Conservation (phyloP, 495 filamentous ascomycete genomes). For the Lasiosphaeriaceae sp. region DNA sequence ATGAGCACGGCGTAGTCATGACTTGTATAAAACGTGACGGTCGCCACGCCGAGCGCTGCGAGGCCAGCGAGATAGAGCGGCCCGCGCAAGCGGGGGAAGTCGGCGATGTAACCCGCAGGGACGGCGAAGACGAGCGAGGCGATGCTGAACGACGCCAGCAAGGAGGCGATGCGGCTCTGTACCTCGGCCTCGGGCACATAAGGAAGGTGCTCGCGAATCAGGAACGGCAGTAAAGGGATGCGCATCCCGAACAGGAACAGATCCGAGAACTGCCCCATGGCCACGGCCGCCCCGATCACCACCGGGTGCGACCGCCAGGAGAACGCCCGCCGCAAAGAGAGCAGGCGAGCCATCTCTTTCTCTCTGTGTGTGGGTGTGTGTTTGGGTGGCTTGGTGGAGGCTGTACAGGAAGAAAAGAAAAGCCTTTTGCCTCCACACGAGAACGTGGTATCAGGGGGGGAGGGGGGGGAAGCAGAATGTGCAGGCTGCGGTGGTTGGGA, state of each 20-base stretch:
- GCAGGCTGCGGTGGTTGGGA: too few species aligned
- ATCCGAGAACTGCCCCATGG: slow-evolving; percentile 11
- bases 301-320: slow-evolving; percentile 4
- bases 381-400: neutral
- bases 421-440: too few species aligned
- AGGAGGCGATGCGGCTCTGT: slow-evolving; percentile 2
- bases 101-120: slow-evolving; percentile 8
- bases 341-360: neutral
- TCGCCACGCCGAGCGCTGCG: slow-evolving; percentile 2
- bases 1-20: slow-evolving; percentile 1
- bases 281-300: slow-evolving; percentile 10
- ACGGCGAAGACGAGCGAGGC: slow-evolving; percentile 2
- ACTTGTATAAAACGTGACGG: slow-evolving; percentile 10
- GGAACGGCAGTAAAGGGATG: slow-evolving; percentile 7
- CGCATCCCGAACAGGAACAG: slow-evolving; percentile 15
- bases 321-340: neutral
- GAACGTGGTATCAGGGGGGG: too few species aligned
- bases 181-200: slow-evolving; percentile 4
- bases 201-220: slow-evolving; percentile 8
- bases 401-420: too few species aligned
- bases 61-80: slow-evolving; percentile 6
- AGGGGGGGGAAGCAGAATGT: too few species aligned
- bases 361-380: neutral
- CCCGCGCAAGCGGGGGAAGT: neutral
- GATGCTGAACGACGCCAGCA: slow-evolving; percentile 10